Conservation (phyloP, 768 basidiomycete genomes). For the Collybiopsis confluens region DNA sequence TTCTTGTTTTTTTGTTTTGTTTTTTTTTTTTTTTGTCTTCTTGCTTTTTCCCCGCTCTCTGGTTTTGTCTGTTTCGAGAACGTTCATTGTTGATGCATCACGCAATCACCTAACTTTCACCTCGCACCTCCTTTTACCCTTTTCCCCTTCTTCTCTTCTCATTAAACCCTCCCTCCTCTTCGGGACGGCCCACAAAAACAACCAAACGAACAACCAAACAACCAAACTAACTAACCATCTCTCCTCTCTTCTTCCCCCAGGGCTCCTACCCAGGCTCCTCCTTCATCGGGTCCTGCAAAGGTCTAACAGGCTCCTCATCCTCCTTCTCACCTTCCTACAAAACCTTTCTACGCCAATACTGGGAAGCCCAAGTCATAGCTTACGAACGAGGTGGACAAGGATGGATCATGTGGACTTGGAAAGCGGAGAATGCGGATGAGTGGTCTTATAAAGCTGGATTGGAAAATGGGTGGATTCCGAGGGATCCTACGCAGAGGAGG, state of each 20-base stretch:
- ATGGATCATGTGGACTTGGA: conserved; percentile 86
- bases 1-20: background rate
- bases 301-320: conserved; percentile 69
- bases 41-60: no score
- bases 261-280: conserved; percentile 58
- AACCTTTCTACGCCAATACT: conserved; percentile 74
- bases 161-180: no score
- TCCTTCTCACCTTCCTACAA: conserved; percentile 76
- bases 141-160: no score
- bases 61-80: no score
- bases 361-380: conserved; percentile 79
- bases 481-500: conserved; percentile 38
- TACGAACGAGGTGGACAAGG: conserved; percentile 61
- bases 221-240: background rate
- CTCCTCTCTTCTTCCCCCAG: no score
- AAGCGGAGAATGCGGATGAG: conserved; percentile 77
- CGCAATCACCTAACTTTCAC: no score
- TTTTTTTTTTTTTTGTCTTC: no score
- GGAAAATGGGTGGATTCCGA: conserved; percentile 74
- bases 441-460: conserved; percentile 89
- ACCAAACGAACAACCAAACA: background rate
- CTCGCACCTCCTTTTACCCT: no score
- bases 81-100: no score
- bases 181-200: no score
- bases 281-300: conserved; percentile 68